Evolutionary conservation across 495 filamentous ascomycete genomes (phyloP), one percentile per base, ranked within the genome.

Genomic region (Penicillium fimorum): DNA sequence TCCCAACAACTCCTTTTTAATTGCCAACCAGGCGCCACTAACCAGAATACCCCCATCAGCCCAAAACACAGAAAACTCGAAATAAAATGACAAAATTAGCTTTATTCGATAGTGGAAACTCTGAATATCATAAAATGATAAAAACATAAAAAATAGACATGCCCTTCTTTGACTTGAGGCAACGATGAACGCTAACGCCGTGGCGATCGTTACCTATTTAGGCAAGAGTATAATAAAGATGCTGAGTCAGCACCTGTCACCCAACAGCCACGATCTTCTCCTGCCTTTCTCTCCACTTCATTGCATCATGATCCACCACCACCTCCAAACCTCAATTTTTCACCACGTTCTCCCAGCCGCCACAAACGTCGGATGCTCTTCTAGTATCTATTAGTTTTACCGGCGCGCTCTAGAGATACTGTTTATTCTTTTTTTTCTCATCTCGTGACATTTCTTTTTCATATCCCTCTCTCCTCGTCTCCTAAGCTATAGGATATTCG

Each of bases 401-500:
- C 38, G 38, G 37, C 10, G 38, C 2, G 20, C 5, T 15, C 5
- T 32, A 17, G 5, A 40, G 27, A n/a, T 43, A 18, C 8, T 17
- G 22, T 5, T 9, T 7, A 13, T n/a, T 5, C 1, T 5, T 10
- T 32, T 43, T 43, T 43, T 15, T 1, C 15, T 40, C 13, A 10
- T 29, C 4, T 29, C 11, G 5, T 1, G 18, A 22, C 22, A 35
- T 38, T 38, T 7, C 7, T 29, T 40, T 40, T 8, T 11, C 48
- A 15, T 20, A 35, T 51, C 40, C 40, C 48, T 38, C 11, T 40
- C 2, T 27, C 15, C 22, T 32, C 11, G 10, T 0, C 22, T 10
- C 20, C 22, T 43, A 32, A 38, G n/a, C 38, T 52, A 52, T 52
- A 52, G 27, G 38, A 17, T 47, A 29, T 2, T 47, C 17, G 46